Evolutionary conservation across 805 yeast species (phyloP), one percentile per base, ranked within the genome.

Genomic region (Wickerhamiella sorbophila): DNA sequence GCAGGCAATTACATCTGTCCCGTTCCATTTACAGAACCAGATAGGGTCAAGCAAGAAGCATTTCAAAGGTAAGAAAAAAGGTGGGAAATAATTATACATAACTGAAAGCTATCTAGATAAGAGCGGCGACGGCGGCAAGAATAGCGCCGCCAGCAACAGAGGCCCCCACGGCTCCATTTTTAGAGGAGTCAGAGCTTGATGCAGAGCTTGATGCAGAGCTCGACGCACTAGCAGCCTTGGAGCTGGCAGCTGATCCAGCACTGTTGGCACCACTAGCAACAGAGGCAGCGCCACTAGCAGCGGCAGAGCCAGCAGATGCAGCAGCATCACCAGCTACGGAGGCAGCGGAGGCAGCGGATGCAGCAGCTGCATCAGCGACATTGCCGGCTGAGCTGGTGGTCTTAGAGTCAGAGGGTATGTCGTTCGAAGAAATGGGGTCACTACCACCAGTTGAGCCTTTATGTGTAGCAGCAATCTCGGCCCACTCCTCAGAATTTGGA

Each of bases 1-100:
- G 3, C 67, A 69, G 47, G 94, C 94, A 3, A 73, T 70, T 41
- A 55, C 79, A 46, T 66, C 67, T 33, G 65, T 71, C 4, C 94
- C 97, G 5, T 85, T 84, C 70, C 95, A 88, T 57, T 41, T 46
- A 29, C 50, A 53, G n/a, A 42, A 44, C 5, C 42, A 37, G 26
- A 55, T 52, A 5, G 53, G 53, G 29, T 60, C 60, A 4, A 60
- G 62, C 34, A 75, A 74, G 66, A 77, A 75, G 56, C 84, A 79
- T 56, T 72, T 72, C 58, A 86, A 86, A 66, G 81, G 78, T 62
- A 81, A 62, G 74, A 71, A 54, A 72, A 67, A 57, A 48, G 54
- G 22, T 26, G 35, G 31, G 27, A 14, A 26, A 16, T 14, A 15
- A 37, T 8, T n/a, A 37, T 21, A 16, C n/a, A 8, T 9, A 8